These are phyloP conservation scores for Trichophyton equinum DNA, from an alignment of 2,329 filamentous ascomycete species.

Conservation along the genomic window DNA sequence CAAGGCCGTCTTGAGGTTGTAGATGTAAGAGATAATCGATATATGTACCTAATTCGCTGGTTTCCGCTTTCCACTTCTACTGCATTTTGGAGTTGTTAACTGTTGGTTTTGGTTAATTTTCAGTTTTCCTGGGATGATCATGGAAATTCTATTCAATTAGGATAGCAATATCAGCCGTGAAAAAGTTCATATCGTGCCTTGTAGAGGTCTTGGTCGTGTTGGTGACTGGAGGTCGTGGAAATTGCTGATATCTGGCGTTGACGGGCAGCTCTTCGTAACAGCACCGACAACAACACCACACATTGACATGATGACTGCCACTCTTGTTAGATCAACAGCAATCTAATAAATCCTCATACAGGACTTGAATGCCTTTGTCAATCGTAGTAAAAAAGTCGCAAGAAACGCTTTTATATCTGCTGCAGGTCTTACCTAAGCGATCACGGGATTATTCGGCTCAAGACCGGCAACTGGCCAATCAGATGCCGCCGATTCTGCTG, in stretches of 20 bases:
- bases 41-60: neutral
- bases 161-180: neutral
- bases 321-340: neutral
- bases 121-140: neutral
- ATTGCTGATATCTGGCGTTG: too few species aligned
- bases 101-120: neutral
- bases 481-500: slow-evolving; percentile 11
- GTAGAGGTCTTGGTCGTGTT: too few species aligned
- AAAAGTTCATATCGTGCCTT: neutral
- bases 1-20: slow-evolving; percentile 65
- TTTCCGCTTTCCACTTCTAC: neutral
- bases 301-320: too few species aligned
- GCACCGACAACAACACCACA: too few species aligned
- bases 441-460: slow-evolving; percentile 14
- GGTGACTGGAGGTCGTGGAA: too few species aligned
- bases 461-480: slow-evolving; percentile 9
- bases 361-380: too few species aligned
- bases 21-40: slow-evolving; percentile 19
- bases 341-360: neutral
- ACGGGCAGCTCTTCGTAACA: too few species aligned
- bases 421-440: neutral
- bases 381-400: too few species aligned
- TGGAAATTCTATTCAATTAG: neutral
- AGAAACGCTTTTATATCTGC: neutral
- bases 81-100: neutral